A percentile compares a stretch with the other conserved stretches of the same genome.
Evolutionary conservation across 352 stramenopile species (phyloP).

Genomic region (Globisporangium irregulare): DNA sequence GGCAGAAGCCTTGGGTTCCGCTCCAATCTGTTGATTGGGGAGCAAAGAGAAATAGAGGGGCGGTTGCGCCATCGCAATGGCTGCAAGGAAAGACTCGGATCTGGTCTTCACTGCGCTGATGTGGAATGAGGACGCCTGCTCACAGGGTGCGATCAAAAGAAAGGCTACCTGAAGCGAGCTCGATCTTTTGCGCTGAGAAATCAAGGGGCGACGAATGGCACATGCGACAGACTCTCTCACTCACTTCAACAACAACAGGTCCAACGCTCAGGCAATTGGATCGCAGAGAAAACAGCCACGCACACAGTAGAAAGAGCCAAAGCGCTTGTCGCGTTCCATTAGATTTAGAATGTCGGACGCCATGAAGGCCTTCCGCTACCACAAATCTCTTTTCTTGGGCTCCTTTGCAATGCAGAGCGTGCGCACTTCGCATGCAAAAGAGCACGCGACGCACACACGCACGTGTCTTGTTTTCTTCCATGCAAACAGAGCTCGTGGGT

Average conservation of each 20-base stretch:
- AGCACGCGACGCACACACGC: neutral
- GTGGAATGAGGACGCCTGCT: neutral
- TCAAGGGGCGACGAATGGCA: neutral
- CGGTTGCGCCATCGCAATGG: neutral
- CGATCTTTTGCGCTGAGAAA: neutral
- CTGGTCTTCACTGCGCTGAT: neutral
- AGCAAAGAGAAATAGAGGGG: neutral
- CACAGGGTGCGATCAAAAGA: neutral
- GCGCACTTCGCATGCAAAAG: neutral
- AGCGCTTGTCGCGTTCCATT: neutral
- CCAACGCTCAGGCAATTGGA: neutral
- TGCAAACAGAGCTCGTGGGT: neutral
- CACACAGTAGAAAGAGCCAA: neutral
- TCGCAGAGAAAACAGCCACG: neutral
- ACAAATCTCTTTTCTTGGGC: neutral
- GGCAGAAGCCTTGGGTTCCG: too few relatives aligned
- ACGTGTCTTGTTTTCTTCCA: conserved; percentile 1
- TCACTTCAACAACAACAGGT: neutral
- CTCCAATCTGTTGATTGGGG: neutral
- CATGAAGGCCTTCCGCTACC: neutral
- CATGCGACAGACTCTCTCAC: neutral
- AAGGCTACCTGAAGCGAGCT: neutral
- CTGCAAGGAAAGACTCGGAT: neutral
- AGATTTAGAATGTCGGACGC: neutral
- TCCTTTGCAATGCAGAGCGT: neutral